Evolutionary conservation across 164 flowering plant genomes (phyloP).

Genomic region (Vitis cinerea): DNA sequence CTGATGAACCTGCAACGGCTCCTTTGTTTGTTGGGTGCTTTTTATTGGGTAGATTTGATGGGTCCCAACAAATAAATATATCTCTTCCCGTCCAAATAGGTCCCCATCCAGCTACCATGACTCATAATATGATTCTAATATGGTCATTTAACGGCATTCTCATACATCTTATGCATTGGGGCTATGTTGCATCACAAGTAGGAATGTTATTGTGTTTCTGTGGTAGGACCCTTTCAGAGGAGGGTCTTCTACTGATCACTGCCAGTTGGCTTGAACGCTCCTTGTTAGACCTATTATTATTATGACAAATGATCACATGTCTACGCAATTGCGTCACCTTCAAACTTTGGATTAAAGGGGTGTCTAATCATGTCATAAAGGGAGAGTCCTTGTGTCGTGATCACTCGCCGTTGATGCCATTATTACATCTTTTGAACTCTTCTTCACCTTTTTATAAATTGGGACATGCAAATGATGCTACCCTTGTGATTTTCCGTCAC

Average conservation of each 20-base stretch:
- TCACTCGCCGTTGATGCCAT: background rate
- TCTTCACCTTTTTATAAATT: background rate
- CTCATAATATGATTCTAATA: background rate
- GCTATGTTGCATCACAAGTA: no score
- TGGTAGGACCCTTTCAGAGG: no score
- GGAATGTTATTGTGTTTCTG: no score
- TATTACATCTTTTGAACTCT: background rate
- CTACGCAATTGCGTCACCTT: no score
- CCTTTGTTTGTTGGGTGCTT: background rate
- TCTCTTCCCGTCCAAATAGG: background rate
- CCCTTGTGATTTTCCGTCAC: no score
- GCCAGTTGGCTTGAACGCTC: no score
- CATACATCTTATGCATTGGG: background rate
- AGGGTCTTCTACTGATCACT: no score
- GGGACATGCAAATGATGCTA: no score
- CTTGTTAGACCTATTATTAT: background rate
- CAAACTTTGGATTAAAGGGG: no score
- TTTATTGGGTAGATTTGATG: constrained; percentile 2
- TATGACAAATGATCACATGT: no score
- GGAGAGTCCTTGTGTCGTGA: no score
- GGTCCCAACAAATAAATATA: background rate
- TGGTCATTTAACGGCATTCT: background rate
- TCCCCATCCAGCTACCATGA: background rate
- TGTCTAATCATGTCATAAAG: no score
- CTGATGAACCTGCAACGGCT: background rate